Evolutionary conservation across 345 rosid genomes (phyloP).

Genomic region (Hibiscus tridactylites): DNA sequence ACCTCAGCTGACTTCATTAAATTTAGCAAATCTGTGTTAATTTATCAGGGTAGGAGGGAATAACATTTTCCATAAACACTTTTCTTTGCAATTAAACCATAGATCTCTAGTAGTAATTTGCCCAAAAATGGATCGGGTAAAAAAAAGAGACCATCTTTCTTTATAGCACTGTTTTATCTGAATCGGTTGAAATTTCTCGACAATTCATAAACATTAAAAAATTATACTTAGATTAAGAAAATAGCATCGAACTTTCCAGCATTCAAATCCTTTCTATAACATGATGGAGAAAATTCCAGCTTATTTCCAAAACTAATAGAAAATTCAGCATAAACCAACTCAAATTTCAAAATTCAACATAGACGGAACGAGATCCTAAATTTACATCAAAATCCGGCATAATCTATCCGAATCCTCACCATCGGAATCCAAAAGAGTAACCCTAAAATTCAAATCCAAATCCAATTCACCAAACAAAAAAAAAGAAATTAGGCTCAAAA

Average conservation of each 20-base stretch:
- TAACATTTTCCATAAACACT: neutral
- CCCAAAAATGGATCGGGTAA: neutral
- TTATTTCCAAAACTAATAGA: neutral
- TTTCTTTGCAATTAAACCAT: neutral
- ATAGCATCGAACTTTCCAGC: neutral
- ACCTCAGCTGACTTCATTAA: neutral
- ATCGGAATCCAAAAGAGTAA: neutral
- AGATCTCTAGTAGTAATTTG: neutral
- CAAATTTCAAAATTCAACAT: conserved; percentile 1
- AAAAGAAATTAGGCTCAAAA: neutral
- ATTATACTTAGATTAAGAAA: neutral
- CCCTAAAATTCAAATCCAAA: conserved; percentile 3
- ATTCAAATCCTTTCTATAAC: neutral
- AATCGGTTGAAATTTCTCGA: neutral
- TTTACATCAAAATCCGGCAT: neutral
- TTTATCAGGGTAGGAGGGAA: neutral
- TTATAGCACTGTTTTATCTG: neutral
- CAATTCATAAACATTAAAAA: neutral
- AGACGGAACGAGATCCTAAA: neutral
- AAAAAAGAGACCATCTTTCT: neutral
- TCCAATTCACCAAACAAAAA: neutral
- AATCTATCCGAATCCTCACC: neutral
- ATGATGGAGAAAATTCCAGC: neutral
- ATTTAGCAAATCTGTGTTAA: neutral
- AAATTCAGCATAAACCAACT: neutral